A percentile compares a stretch with the other conserved stretches of the same genome.
These are phyloP conservation scores for Lactarius vividus DNA, from an alignment of 768 basidiomycete species.

Conservation along the genomic window DNA sequence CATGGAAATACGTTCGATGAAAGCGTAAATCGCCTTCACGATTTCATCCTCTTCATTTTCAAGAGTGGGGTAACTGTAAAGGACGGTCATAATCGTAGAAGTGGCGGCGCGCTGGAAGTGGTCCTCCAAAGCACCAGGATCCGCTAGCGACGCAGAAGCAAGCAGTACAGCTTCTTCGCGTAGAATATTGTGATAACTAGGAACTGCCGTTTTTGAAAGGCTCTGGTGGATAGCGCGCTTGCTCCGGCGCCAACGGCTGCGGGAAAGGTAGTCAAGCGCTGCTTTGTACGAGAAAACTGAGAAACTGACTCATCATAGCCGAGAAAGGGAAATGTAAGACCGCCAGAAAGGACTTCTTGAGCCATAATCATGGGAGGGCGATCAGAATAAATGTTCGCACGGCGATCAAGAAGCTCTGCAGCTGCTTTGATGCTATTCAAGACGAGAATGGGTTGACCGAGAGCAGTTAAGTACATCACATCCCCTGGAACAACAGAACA, in stretches of 20 bases:
- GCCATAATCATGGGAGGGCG: conserved; percentile 29
- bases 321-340: conserved; percentile 32
- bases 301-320: conserved; percentile 28
- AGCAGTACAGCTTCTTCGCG: not conserved
- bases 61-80: not conserved
- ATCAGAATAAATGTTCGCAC: not conserved
- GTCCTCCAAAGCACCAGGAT: not conserved
- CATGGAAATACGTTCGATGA: not conserved
- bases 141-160: not conserved
- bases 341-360: conserved; percentile 34
- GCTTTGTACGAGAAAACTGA: too few relatives aligned
- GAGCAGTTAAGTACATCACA: conserved; percentile 9
- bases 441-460: not conserved
- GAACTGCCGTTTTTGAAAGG: not conserved
- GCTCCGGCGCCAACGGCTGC: conserved; percentile 2
- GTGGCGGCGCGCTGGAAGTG: not conserved
- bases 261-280: conserved; percentile 14
- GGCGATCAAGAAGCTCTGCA: not conserved
- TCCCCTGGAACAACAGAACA: conserved; percentile 23
- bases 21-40: not conserved
- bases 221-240: not conserved
- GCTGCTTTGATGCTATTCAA: not conserved
- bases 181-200: not conserved
- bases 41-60: not conserved
- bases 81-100: not conserved